These are phyloP conservation scores for Takakia lepidozioides DNA, from an alignment of 225 moss, liverwort and hornwort species.

Conservation along the genomic window DNA sequence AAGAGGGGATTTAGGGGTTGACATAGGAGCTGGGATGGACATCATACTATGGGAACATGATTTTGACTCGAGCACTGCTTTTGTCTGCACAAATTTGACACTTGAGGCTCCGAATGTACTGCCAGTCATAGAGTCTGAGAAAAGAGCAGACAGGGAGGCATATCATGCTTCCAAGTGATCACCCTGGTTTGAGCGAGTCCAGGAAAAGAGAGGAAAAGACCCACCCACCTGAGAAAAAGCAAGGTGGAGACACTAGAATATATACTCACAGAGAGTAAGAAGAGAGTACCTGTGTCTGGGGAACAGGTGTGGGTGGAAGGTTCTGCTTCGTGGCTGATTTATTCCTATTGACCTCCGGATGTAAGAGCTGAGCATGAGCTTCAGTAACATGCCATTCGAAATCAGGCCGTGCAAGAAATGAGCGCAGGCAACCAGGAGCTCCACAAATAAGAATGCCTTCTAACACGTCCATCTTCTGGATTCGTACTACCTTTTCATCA, in stretches of 20 bases:
- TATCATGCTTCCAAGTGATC: no score
- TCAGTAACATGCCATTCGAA: slow-evolving; percentile 86
- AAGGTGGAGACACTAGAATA: no score
- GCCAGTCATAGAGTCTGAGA: no score
- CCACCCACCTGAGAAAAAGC: slow-evolving; percentile 15
- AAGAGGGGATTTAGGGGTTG: no score
- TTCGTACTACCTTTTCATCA: slow-evolving; percentile 64
- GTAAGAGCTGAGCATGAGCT: slow-evolving; percentile 68
- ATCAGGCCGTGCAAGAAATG: slow-evolving; percentile 78
- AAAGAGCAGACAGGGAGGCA: no score
- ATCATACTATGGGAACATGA: no score
- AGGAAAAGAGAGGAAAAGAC: no score
- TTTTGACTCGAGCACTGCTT: no score
- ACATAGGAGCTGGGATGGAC: no score
- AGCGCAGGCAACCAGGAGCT: slow-evolving; percentile 84
- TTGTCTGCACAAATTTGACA: no score
- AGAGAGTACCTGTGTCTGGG: slow-evolving; percentile 32
- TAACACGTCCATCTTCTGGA: slow-evolving; percentile 90
- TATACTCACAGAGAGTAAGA: slow-evolving; percentile 16
- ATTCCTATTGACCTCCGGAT: slow-evolving; percentile 33
- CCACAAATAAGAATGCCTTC: slow-evolving; percentile 95
- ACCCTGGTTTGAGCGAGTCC: no score
- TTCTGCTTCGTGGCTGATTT: slow-evolving; percentile 30
- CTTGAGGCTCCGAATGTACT: no score
- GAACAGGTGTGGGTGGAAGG: slow-evolving; percentile 12